Evolutionary conservation across 1,284 basidiomycete genomes (phyloP), one percentile per base, ranked within the genome.

Genomic region (Xerocomus nothofagi): DNA sequence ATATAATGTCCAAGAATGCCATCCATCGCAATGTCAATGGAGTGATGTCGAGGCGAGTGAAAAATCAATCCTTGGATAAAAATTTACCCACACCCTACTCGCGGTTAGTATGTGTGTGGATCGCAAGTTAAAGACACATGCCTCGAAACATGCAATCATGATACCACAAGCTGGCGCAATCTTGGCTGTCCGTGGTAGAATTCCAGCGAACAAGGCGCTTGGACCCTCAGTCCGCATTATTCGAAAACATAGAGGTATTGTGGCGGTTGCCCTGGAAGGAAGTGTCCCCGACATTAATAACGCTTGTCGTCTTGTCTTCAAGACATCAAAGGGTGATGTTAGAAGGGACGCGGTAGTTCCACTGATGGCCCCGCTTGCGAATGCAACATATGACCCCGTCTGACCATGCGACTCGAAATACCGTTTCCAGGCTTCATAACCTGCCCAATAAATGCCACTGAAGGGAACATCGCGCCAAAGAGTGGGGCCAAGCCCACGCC

Each of bases 141-240:
- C 93, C 81, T 99, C 95, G 67, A 91, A 99, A 65, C 88, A 93
- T 48, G 89, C 86, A 67, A 99, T 98, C 93, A 96, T 95, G 56
- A 96, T 89, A 26, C 96, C 96, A 71, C 97, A 99, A 23, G 97
- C 95, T n/a, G 97, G 97, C 4, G 94, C 96, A 56, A 98, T 94
- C 71, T 99, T 99, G 26, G 86, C 93, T 45, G 96, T 85, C 30
- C 96, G 82, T 29, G 97, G 96, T 4, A 86, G 74, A 32, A 94
- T 73, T 0, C 96, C 96, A 33, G 90, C 85, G 68, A 91, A 97
- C 32, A 98, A 72, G 2, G 92, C 91, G 6, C 75, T 67, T 12
- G 75, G 55, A 0, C 96, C 96, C 68, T 99, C 97, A 6, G 79
- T 86, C 44, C 76, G 79, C 24, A 91, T 63, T 34, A 99, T 88